Percentiles rank a stretch among this genome's conserved stretches.
Evolutionary conservation across 768 basidiomycete species (phyloP).

Genomic region (Kwoniella pini): DNA sequence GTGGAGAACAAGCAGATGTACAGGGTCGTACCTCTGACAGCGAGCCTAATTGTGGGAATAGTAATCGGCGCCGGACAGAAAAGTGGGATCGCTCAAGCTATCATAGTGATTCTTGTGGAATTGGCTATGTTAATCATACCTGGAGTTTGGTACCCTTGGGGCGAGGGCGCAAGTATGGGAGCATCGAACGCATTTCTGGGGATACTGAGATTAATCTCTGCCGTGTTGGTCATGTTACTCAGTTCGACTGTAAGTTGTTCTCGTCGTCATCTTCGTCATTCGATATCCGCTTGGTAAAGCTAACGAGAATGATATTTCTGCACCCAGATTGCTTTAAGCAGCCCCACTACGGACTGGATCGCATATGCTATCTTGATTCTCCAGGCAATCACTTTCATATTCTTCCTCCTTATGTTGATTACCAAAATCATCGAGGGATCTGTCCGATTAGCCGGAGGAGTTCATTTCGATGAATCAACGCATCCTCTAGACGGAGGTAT

Average conservation of each 20-base stretch:
- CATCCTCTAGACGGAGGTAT: constrained; percentile 82
- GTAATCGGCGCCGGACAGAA: constrained; percentile 86
- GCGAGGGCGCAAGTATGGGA: constrained; percentile 94
- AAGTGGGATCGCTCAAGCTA: constrained; percentile 87
- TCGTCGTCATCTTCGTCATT: neutral
- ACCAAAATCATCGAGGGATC: constrained; percentile 81
- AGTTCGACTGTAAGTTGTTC: constrained; percentile 75
- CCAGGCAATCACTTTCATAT: constrained; percentile 72
- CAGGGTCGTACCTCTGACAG: constrained; percentile 73
- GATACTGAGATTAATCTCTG: constrained; percentile 83
- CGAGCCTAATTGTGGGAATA: constrained; percentile 78
- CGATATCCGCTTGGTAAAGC: no score
- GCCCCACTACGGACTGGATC: constrained; percentile 84
- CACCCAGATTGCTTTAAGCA: constrained; percentile 79
- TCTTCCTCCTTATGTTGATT: constrained; percentile 76
- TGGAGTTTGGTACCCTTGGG: constrained; percentile 95
- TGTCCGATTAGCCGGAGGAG: constrained; percentile 72
- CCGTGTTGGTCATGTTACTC: constrained; percentile 85
- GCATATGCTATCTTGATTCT: constrained; percentile 89
- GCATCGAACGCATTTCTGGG: constrained; percentile 90
- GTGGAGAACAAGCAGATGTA: constrained; percentile 88
- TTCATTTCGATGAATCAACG: constrained; percentile 80
- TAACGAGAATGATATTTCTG: no score
- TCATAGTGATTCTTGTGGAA: constrained; percentile 85
- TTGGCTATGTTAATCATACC: constrained; percentile 83